Conservation (phyloP, 164 flowering plant species). For the Cinnamomum micranthum region DNA sequence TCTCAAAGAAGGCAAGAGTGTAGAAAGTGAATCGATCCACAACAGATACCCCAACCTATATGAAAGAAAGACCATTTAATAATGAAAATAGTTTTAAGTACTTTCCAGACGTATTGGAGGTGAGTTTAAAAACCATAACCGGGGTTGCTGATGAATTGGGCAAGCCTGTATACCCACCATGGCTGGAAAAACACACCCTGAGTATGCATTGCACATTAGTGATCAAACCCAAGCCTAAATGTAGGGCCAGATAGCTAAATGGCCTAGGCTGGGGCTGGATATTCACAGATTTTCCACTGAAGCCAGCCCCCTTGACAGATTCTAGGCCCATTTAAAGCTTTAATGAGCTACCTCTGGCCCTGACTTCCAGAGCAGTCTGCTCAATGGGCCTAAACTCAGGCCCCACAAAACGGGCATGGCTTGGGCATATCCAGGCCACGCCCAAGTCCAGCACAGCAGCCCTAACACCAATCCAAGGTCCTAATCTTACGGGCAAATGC, state of each 20-base stretch:
- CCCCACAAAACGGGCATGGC: not conserved
- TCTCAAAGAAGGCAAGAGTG: constrained; percentile 96
- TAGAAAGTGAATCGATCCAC: constrained; percentile 97
- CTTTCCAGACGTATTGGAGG: not conserved
- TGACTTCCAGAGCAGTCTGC: not conserved
- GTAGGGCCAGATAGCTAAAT: not conserved
- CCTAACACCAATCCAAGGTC: not conserved
- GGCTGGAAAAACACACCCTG: not conserved
- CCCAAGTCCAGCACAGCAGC: not conserved
- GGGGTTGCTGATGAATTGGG: not conserved
- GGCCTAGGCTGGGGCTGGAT: not conserved
- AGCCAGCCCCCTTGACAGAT: not conserved
- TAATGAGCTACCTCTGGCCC: not conserved
- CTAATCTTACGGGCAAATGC: not conserved
- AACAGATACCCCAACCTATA: constrained; percentile 96
- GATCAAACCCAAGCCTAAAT: not conserved
- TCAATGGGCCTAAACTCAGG: not conserved
- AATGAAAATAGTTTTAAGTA: not conserved
- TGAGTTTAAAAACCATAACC: not conserved
- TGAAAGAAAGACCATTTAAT: constrained; percentile 9
- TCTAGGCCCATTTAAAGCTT: not conserved
- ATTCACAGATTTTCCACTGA: not conserved
- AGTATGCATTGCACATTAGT: not conserved
- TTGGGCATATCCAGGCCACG: not conserved
- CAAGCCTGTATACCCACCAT: not conserved